These are phyloP conservation scores for Ceratobasidium sp. DNA, from an alignment of 1,284 basidiomycete genomes.

Conservation along the genomic window DNA sequence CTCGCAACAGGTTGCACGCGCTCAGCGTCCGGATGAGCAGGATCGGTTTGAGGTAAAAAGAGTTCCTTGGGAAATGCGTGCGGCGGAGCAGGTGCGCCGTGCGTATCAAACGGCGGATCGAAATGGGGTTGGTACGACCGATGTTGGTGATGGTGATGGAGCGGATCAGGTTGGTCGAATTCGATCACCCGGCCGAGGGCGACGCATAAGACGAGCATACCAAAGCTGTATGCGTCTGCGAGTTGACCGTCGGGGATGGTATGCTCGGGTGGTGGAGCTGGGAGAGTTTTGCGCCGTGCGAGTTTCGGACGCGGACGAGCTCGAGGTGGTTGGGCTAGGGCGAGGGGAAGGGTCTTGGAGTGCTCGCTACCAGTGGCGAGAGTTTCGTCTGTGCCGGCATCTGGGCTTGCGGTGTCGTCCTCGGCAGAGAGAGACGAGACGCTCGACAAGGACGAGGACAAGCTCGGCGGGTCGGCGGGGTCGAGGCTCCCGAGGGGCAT, in stretches of 20 bases:
- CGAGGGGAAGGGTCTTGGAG: conserved; percentile 19
- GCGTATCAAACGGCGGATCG: conserved; percentile 38
- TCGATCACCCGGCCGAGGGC: conserved; percentile 58
- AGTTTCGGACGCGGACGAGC: conserved; percentile 14
- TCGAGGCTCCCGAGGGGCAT: conserved; percentile 30
- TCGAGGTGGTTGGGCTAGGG: conserved; percentile 10
- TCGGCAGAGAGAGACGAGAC: conserved; percentile 36
- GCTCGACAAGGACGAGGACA: conserved; percentile 31
- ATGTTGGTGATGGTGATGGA: neutral
- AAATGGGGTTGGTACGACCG: conserved; percentile 21
- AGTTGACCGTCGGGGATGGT: conserved; percentile 55
- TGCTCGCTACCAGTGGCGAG: conserved; percentile 11
- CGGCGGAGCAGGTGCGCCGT: conserved; percentile 21
- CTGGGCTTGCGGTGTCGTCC: neutral
- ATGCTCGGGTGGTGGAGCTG: conserved; percentile 28
- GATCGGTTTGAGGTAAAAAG: conserved; percentile 23
- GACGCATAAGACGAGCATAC: conserved; percentile 81
- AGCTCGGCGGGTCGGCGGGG: conserved; percentile 28
- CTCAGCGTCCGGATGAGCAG: conserved; percentile 22
- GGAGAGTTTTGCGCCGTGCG: conserved; percentile 28
- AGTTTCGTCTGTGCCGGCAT: neutral
- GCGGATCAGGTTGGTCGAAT: conserved; percentile 30
- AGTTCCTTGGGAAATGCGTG: conserved; percentile 31
- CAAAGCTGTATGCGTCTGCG: conserved; percentile 87
- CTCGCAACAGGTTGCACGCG: conserved; percentile 36